Base-by-base conservation (phyloP, 345 rosid species). In the Microcos paniculata region DNA sequence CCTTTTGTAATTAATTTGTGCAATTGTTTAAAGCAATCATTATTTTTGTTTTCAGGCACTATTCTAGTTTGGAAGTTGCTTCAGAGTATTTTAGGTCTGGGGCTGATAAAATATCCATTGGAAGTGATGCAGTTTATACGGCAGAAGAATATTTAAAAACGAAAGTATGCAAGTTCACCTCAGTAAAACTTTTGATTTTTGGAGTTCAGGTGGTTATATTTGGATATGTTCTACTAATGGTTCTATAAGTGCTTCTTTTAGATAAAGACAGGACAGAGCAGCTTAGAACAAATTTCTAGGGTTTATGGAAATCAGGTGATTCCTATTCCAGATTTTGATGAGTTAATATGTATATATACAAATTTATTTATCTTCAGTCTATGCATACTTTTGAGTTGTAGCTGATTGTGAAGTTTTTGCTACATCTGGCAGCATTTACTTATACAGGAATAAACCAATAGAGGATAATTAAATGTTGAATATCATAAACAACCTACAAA, bases 31-130 rank as follows among this genome's bases (percentile, higher is more conserved):
- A 38, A 18, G 26, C 51, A 15, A 30, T 71, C 24, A 19, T 30
- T 71, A 10, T 68, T 31, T 24, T 23, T 45, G n/a, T 58, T 18
- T 68, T 76, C 87, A 96, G 98, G 93, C 77, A 88, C 78, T 94
- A 96, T 84, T 93, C 99, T 66, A 96, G 99, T 86, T 85, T 96
- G 86, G 98, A 92, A 82, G 99, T 96, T 80, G 99, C 98, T 78
- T 87, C 98, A 52, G 97, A 96, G 81, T 92, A 96, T 85, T 96
- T 96, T 79, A 88, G 97, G 86, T 92, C 99, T 3, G 98, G 99
- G 38, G 98, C 99, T 46, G 99, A 96, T 82, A 96, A 96, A 79
- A 86, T 96, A 46, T 96, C 99, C 65, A 86, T 96, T 62, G 99
- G 98, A 83, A 96, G 97, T 82, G 99, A 96, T 80, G 98, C 98